Percentiles rank a stretch among this genome's conserved stretches.
These are phyloP conservation scores for Starmerella floris DNA, from an alignment of 805 yeast genomes.

Conservation along the genomic window DNA sequence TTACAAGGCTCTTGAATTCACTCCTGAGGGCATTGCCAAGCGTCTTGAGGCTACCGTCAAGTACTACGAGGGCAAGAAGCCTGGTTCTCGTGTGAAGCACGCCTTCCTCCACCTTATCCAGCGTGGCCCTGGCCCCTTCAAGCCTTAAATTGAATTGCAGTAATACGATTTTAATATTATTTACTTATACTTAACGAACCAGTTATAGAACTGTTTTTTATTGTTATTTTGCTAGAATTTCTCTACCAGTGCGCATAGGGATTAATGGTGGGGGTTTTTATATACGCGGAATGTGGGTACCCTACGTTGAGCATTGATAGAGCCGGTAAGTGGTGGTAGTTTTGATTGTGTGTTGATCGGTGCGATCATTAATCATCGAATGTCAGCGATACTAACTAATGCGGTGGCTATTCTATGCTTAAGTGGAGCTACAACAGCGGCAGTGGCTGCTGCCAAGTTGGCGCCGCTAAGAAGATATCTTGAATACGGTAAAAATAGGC, in stretches of 20 bases:
- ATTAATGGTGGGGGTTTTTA: too few species aligned
- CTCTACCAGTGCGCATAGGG: too few species aligned
- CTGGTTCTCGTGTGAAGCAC: conserved; percentile 53
- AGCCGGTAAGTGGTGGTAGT: too few species aligned
- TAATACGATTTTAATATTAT: too few species aligned
- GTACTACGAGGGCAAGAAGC: conserved; percentile 65
- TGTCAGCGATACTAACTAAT: neutral
- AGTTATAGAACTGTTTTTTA: too few species aligned
- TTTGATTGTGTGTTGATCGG: too few species aligned
- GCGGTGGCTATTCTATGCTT: neutral
- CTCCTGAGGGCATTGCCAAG: conserved; percentile 80
- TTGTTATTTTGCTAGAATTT: too few species aligned
- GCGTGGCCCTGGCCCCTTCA: conserved; percentile 24
- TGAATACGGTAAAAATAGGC: conserved; percentile 24
- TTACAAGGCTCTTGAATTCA: conserved; percentile 77
- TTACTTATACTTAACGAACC: too few species aligned
- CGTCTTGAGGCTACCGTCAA: conserved; percentile 69
- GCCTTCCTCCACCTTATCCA: conserved; percentile 22
- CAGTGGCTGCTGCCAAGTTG: conserved; percentile 9
- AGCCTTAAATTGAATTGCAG: neutral
- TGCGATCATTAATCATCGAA: too few species aligned
- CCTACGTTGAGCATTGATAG: too few species aligned
- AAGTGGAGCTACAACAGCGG: conserved; percentile 6
- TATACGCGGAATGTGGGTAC: too few species aligned
- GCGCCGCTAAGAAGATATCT: conserved; percentile 18